phyloP scores from a whole-genome alignment of 2,329 filamentous ascomycete species.

The Dothiorella sarmentorum region DNA sequence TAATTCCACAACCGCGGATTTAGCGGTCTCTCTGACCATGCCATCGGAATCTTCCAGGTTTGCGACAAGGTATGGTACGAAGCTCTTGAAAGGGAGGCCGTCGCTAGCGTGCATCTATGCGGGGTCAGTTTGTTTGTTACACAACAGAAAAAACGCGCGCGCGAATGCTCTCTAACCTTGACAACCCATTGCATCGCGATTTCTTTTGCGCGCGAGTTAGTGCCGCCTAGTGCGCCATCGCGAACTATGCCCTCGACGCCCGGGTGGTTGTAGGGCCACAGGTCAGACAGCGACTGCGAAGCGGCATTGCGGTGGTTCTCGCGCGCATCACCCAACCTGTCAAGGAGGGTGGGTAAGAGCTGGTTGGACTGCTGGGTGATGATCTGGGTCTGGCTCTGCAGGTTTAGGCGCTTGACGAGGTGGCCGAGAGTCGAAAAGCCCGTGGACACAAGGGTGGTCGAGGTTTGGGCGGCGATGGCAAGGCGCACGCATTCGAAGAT shows the following conservation, averaged over 20 bases:
- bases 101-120: slow-evolving; percentile 75
- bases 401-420: slow-evolving; percentile 77
- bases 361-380: slow-evolving; percentile 65
- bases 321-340: slow-evolving; percentile 83
- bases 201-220: slow-evolving; percentile 82
- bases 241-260: slow-evolving; percentile 80
- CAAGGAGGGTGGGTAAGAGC: slow-evolving; percentile 71
- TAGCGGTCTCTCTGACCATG: slow-evolving; percentile 80
- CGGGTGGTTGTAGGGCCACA: slow-evolving; percentile 65
- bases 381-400: slow-evolving; percentile 75
- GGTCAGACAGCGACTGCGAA: slow-evolving; percentile 69
- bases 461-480: slow-evolving; percentile 73
- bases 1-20: slow-evolving; percentile 77
- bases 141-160: slow-evolving; percentile 19
- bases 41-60: slow-evolving; percentile 88
- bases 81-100: slow-evolving; percentile 74
- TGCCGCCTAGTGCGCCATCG: slow-evolving; percentile 72
- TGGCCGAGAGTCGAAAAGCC: slow-evolving; percentile 87
- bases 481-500: slow-evolving; percentile 80
- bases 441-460: slow-evolving; percentile 68
- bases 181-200: slow-evolving; percentile 80
- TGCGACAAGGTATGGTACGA: slow-evolving; percentile 79
- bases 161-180: slow-evolving; percentile 50
- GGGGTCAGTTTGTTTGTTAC: slow-evolving; percentile 22
- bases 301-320: slow-evolving; percentile 78